Base-by-base conservation (phyloP, 75 land plant species). In the Ceratopteris richardii region DNA sequence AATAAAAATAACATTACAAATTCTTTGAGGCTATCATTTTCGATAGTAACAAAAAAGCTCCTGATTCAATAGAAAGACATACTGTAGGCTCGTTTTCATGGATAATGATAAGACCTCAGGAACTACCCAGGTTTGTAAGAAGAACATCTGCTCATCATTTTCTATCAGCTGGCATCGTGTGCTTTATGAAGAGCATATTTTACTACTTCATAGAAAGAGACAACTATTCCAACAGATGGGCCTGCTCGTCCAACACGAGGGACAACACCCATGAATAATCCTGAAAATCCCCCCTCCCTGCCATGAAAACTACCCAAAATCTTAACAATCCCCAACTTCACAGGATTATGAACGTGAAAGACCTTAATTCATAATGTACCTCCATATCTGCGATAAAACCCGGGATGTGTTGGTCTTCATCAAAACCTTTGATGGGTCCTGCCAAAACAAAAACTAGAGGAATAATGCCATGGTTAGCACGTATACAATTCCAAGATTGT, bases 221-320 rank as follows among this genome's bases (percentile, higher is more conserved):
- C 95, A 0, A 92, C 97, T 72, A 92, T 88, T 7, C 90, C 95
- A 31, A 82, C 86, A 12, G 97, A 92, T 24, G 97, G 97, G 0
- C 90, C 97, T 4, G 95, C 87, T 17, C 97, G 89, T 12, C 57
- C 90, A 60, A 92, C 82, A n/a, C 95, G 79, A 13, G 97, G 97
- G 2, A 90, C 90, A 25, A 80, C 74, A 54, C 97, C 97, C 23
- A 67, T 76, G 57, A 92, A 92, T 31, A 92, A 66, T 20, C 95
- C 95, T 43, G 64, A 58, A 44, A 77, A 36, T 23, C 97, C 95
- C 40, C 79, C 84, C 57, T 85, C 86, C 76, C 95, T 92, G 86
- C 44, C 37, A 33, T 33, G 37, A 33, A 33, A 71, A 37, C 14
- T 17, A 46, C 18, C 22, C 3, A 5, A 46, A 18, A 18, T 5